These are phyloP conservation scores for Sporothrix pseudoabietina DNA, from an alignment of 2,329 filamentous ascomycete genomes.

Conservation along the genomic window DNA sequence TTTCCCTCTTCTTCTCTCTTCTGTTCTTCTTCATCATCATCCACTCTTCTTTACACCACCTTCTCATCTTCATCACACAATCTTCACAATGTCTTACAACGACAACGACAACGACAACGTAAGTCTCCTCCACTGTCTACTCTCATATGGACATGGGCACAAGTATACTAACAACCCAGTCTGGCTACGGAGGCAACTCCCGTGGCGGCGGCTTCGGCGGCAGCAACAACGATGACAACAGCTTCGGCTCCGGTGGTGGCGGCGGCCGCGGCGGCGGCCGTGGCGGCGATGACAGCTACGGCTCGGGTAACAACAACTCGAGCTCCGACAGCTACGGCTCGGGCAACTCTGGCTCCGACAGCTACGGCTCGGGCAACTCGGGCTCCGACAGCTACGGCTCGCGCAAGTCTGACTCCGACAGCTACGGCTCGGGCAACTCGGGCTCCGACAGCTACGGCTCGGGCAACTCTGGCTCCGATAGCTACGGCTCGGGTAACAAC, in stretches of 20 bases:
- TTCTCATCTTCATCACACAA: slow-evolving; percentile 4
- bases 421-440: slow-evolving; percentile 33
- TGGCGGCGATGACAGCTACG: neutral
- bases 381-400: neutral
- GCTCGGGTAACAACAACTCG: slow-evolving; percentile 31
- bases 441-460: slow-evolving; percentile 10
- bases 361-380: slow-evolving; percentile 13
- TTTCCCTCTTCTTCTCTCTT: neutral
- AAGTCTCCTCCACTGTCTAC: neutral
- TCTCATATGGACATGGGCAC: neutral
- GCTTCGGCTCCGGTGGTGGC: slow-evolving; percentile 13
- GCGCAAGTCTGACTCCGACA: slow-evolving; percentile 25
- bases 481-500: slow-evolving; percentile 33
- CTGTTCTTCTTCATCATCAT: neutral
- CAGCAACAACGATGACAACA: slow-evolving; percentile 26
- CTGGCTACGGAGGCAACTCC: slow-evolving; percentile 33
- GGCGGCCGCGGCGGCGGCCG: neutral
- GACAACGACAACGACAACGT: slow-evolving; percentile 45
- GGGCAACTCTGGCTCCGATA: slow-evolving; percentile 27
- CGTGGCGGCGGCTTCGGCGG: slow-evolving; percentile 35
- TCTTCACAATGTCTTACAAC: slow-evolving; percentile 50
- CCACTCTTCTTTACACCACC: neutral
- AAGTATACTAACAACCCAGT: slow-evolving; percentile 1
- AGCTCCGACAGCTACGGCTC: slow-evolving; percentile 34
- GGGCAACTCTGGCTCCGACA: slow-evolving; percentile 33